Percentiles rank a stretch among this genome's conserved stretches.
Evolutionary conservation across 352 stramenopile species (phyloP).

Genomic region (Phytophthora crassamura): DNA sequence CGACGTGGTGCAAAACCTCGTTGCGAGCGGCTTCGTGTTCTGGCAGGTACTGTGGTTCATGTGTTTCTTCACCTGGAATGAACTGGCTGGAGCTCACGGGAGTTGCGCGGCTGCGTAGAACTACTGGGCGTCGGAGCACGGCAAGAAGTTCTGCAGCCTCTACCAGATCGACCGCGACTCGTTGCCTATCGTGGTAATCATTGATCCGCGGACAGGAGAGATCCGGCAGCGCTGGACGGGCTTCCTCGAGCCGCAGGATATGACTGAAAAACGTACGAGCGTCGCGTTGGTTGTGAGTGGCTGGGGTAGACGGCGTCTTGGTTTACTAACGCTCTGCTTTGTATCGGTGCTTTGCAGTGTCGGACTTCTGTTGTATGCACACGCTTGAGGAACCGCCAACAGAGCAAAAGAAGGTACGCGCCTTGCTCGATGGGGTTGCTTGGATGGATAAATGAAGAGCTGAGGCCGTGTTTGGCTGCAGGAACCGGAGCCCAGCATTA

Average conservation of each 20-base stretch:
- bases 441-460: neutral
- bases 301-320: neutral
- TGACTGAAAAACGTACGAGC: slow-evolving; percentile 84
- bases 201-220: slow-evolving; percentile 80
- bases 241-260: slow-evolving; percentile 69
- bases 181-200: slow-evolving; percentile 76
- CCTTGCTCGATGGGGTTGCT: neutral
- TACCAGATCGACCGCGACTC: slow-evolving; percentile 79
- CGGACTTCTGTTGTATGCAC: slow-evolving; percentile 72
- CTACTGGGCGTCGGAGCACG: slow-evolving; percentile 79
- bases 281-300: no score
- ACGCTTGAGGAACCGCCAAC: slow-evolving; percentile 35
- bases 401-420: slow-evolving; percentile 29
- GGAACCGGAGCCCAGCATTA: slow-evolving; percentile 41
- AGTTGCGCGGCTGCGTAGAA: slow-evolving; percentile 43
- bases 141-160: slow-evolving; percentile 84
- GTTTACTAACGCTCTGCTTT: neutral
- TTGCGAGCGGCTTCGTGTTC: slow-evolving; percentile 95
- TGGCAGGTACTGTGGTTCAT: slow-evolving; percentile 88
- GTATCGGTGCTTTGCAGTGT: slow-evolving; percentile 52
- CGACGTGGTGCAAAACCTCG: slow-evolving; percentile 94
- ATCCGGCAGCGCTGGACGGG: slow-evolving; percentile 72
- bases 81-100: neutral
- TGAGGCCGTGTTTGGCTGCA: slow-evolving; percentile 13
- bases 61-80: neutral